A percentile compares a stretch with the other conserved stretches of the same genome.
Evolutionary conservation across 1,284 basidiomycete genomes (phyloP).

Genomic region (Leccinum griseonigrum): DNA sequence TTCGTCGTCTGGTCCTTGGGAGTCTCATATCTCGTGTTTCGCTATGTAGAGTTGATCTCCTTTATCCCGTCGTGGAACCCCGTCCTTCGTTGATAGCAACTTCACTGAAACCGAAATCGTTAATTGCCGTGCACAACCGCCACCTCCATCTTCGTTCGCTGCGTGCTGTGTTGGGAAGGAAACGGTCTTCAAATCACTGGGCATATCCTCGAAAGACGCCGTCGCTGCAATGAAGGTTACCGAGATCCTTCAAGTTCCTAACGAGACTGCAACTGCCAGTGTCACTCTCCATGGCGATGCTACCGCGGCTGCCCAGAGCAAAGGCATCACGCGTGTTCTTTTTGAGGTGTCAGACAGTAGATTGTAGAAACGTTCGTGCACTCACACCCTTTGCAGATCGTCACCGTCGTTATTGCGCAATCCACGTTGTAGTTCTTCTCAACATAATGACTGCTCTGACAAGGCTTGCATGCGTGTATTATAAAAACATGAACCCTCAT

Average conservation of each 20-base stretch:
- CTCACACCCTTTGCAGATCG: constrained; percentile 47
- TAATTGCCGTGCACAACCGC: constrained; percentile 86
- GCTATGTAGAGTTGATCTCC: too few species aligned
- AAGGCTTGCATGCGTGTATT: neutral
- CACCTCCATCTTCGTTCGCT: constrained; percentile 87
- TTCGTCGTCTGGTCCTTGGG: too few species aligned
- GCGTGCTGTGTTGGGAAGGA: constrained; percentile 98
- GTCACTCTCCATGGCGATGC: constrained; percentile 86
- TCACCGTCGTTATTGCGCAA: constrained; percentile 82
- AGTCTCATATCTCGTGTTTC: too few species aligned
- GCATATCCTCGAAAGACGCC: constrained; percentile 87
- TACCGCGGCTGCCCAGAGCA: constrained; percentile 65
- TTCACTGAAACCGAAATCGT: too few species aligned
- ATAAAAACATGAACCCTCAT: constrained; percentile 3
- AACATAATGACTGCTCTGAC: neutral
- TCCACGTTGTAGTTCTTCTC: constrained; percentile 38
- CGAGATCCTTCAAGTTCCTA: constrained; percentile 74
- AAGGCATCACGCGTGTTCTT: constrained; percentile 83
- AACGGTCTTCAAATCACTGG: constrained; percentile 97
- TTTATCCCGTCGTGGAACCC: too few species aligned
- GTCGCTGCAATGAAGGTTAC: constrained; percentile 95
- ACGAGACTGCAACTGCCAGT: constrained; percentile 49
- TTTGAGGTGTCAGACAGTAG: constrained; percentile 53
- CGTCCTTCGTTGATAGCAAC: too few species aligned
- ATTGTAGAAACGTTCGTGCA: constrained; percentile 1